Evolutionary conservation across 805 yeast species (phyloP), one percentile per base, ranked within the genome.

Genomic region (Myxozyma mucilagina): DNA sequence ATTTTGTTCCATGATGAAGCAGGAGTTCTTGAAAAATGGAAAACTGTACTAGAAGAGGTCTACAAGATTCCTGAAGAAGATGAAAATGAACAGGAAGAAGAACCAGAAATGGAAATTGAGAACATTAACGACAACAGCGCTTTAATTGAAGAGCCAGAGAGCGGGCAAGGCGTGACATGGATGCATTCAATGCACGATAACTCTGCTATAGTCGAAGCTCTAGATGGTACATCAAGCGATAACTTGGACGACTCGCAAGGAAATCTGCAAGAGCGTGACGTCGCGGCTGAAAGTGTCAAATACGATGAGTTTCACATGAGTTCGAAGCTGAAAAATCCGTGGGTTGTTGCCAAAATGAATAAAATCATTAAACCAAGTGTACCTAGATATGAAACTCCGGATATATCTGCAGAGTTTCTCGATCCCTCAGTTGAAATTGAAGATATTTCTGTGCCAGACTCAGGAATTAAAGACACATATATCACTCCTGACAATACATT

Each of bases 1-100:
- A 94, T 89, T 1, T 70, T 92, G 36, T 88, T 89, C 68, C 75
- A 88, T 34, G 74, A 82, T 70, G 94, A 89, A 68, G 92, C 86
- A 54, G 93, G 87, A 67, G 86, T 89, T 24, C 80, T 87, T 9
- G 89, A 84, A 48, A 69, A 31, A 41, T 64, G 67, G 67, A 32
- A 43, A 0, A 20, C 51, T 6, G n/a, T 60, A 8, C 16, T 63
- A 18, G 18, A 45, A 18, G 32, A 18, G 20, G 47, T 59, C 5
- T 62, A 62, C 42, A 48, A 39, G n/a, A 14, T 32, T 16, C 45
- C 53, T 14, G 24, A 34, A 32, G 54, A 39, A 14, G 47, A 18
- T 5, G 41, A 36, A n/a, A 43, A 18, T 1, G 51, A 6, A 1
- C 32, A 45, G 39, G 49, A 48, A 32, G 51, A 48, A 14, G 55